Percentiles rank a stretch among this genome's conserved stretches.
Evolutionary conservation across 176 grass and related monocot species (phyloP).

Genomic region (Phoenix dactylifera): DNA sequence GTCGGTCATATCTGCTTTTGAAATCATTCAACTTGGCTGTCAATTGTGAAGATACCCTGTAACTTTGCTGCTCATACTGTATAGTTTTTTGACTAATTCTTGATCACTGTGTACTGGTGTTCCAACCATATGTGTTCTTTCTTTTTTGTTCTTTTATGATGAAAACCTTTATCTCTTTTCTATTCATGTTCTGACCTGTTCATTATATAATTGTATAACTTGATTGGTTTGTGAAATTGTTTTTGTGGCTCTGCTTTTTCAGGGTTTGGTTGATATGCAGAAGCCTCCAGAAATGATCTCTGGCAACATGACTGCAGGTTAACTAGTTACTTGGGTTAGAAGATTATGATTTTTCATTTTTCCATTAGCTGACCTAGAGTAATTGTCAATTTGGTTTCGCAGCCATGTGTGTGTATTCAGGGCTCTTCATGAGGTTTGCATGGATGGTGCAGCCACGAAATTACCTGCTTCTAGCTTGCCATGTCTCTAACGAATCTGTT

Average conservation of each 20-base stretch:
- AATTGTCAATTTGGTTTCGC: constrained; percentile 8
- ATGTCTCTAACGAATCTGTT: constrained; percentile 75
- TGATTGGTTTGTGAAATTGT: too few species aligned
- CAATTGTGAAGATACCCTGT: too few species aligned
- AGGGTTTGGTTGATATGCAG: constrained; percentile 68
- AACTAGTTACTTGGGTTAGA: background rate
- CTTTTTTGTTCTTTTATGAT: too few species aligned
- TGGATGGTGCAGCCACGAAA: constrained; percentile 88
- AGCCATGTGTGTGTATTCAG: constrained; percentile 90
- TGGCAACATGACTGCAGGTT: constrained; percentile 80
- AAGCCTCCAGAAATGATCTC: constrained; percentile 85
- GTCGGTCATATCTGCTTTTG: too few species aligned
- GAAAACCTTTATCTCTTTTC: too few species aligned
- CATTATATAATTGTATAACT: too few species aligned
- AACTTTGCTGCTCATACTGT: too few species aligned
- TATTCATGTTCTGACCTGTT: constrained; percentile 3
- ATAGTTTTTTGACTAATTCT: too few species aligned
- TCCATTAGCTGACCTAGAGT: background rate
- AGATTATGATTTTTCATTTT: background rate
- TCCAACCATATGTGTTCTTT: too few species aligned
- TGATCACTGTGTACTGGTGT: too few species aligned
- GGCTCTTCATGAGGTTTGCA: constrained; percentile 77
- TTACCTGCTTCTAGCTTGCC: constrained; percentile 76
- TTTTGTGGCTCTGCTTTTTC: constrained; percentile 9
- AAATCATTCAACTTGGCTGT: too few species aligned